Evolutionary conservation across 2,329 filamentous ascomycete species (phyloP), one percentile per base, ranked within the genome.

Genomic region (Aspergillus hiratsukae): DNA sequence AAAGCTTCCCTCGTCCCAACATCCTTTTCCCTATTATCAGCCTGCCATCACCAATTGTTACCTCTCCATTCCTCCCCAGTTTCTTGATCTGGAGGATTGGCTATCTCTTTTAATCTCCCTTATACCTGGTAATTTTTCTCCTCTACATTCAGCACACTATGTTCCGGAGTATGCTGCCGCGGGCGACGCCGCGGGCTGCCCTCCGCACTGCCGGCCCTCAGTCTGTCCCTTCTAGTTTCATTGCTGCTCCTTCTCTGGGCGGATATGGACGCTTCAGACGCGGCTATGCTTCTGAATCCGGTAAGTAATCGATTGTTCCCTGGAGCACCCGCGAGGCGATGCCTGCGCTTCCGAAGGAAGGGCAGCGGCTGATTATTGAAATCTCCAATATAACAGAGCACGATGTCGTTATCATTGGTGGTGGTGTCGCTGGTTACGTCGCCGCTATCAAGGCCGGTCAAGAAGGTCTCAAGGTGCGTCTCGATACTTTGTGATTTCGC

Each of bases 391-490:
- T 75, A 91, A 91, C 92, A 76, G 91, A 97, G 77, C 95, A 96
- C 78, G 94, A 99, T 77, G 83, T 99, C 55, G 88, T 99, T 72
- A 92, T 99, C 78, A 96, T 99, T 72, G 94, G 94, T 71, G 94
- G 94, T 76, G 94, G 94, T 80, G 94, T 97, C 71, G 94, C 93
- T 68, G 94, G 94, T 73, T 99, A 99, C 80, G 94, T 99, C 70
- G 93, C 94, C 64, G 94, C 94, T 69, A 99, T 99, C 83, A 99
- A 97, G 82, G 94, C 94, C 70, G 94, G 92, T 58, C 94, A 99
- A 78, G 91, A 96, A 75, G 94, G 94, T 70, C 78, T 99, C 75
- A 97, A 97, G 87, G 92, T 95, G 80, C 60, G 75, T 61, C 54
- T 35, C 21, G 37, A 35, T 48, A 48, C 29, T 21, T 49, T 31